Evolutionary conservation across 164 flowering plant species (phyloP), one percentile per base, ranked within the genome.

Genomic region (Tetracentron sinense): DNA sequence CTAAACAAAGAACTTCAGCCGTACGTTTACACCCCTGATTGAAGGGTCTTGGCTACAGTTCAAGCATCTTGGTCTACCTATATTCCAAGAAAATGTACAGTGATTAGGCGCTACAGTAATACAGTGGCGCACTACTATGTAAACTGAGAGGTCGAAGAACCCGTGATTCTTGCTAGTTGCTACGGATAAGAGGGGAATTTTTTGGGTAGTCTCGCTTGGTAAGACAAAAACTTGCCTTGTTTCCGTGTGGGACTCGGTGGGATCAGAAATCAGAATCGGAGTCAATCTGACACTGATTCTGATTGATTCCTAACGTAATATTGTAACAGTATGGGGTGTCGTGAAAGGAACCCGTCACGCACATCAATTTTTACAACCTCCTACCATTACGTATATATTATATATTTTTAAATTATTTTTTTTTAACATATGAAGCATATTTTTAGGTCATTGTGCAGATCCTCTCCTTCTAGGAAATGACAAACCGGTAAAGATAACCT

Each of bases 311-410:
- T 38, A 33, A n/a, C 23, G 28, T n/a, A 16, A 26, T 2, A 58
- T 58, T 63, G 42, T 67, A 26, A 65, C 53, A 17, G 59, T 63
- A 38, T 74, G 11, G 78, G 67, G 71, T 58, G 38, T 57, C 64
- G 78, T 64, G 78, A 78, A 75, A 75, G 77, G 52, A 54, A 66
- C 61, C 58, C 73, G 66, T 49, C 75, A 74, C 56, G 60, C 54
- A 63, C 27, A 26, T 4, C 30, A 16, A 35, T 54, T 31, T 14
- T 47, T 47, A 47, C 6, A 38, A 8, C 44, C 14, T 38, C 5
- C 14, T 10, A 3, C 44, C 44, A 12, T 38, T 38, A 38, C n/a
- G n/a, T n/a, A n/a, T n/a, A n/a, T n/a, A n/a, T n/a, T n/a, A n/a
- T n/a, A n/a, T n/a, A n/a, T n/a, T n/a, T n/a, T n/a, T n/a, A n/a